Evolutionary conservation across 1,284 basidiomycete genomes (phyloP), one percentile per base, ranked within the genome.

Genomic region (Laetiporus sulphureus): DNA sequence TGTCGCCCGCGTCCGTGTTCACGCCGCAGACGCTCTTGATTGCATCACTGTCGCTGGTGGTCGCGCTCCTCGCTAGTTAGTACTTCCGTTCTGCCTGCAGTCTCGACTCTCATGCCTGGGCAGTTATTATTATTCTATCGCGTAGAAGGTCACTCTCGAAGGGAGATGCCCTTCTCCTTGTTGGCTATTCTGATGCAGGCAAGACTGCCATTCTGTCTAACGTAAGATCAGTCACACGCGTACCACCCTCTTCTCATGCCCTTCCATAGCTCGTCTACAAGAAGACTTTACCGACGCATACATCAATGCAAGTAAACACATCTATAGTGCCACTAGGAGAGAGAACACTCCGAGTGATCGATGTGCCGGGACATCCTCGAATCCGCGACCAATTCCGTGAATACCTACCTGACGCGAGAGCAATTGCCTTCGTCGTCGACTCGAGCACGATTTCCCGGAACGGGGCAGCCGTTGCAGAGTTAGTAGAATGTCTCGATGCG

Each of bases 361-460:
- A 90, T 58, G 63, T 90, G 27, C 86, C 86, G 4, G 86, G 86
- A 7, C 86, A 90, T 58, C 82, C 85, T 12, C 74, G 86, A 31
- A 73, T 90, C 40, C 65, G 85, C 20, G 73, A 75, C 50, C 81
- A 85, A 53, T 84, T 86, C 57, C 67, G 63, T 37, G 82, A 87
- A 24, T 62, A 81, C 51, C 58, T 89, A 29, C 46, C 64, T 6
- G 68, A 77, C 34, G 73, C 83, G 2, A 80, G 77, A 49, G 77
- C 68, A 2, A 61, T 90, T 18, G 77, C 73, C 4, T 90, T 90
- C 53, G 79, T 88, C 2, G 82, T 87, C 1, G 87, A 90, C 57
- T 71, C 82, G 2, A 83, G 76, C 53, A 82, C 77, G 1, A 64
- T 90, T 32, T 84, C 86, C 16, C 69, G 86, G 39, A 88, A 83